Percentiles rank a stretch among this genome's conserved stretches.
phyloP scores from a whole-genome alignment of 2,329 filamentous ascomycete species.

The Ophiostoma sp. region DNA sequence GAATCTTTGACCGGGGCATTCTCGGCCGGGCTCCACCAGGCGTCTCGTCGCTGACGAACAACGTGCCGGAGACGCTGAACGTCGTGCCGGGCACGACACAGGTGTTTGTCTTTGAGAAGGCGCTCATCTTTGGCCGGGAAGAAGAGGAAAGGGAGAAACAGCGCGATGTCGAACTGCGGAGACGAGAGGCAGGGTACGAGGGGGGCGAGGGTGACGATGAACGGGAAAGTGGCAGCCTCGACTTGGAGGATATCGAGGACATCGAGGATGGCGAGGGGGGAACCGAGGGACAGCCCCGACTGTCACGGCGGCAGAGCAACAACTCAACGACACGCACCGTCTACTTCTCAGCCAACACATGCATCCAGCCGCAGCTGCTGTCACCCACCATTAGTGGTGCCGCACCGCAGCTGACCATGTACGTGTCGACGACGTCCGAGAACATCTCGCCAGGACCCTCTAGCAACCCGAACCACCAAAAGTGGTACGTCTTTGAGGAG shows the following conservation, averaged over 20 bases:
- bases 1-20: constrained; percentile 61
- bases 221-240: constrained; percentile 1
- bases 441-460: constrained; percentile 68
- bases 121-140: constrained; percentile 50
- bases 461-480: constrained; percentile 47
- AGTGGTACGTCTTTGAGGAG: constrained; percentile 56
- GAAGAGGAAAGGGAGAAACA: constrained; percentile 28
- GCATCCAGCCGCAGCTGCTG: constrained; percentile 67
- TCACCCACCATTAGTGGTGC: constrained; percentile 42
- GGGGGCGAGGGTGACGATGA: constrained; percentile 28
- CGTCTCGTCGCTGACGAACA: constrained; percentile 59
- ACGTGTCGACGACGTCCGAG: constrained; percentile 65
- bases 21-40: constrained; percentile 60
- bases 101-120: constrained; percentile 63
- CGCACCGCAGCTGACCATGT: constrained; percentile 75
- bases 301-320: constrained; percentile 30
- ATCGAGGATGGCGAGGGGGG: constrained; percentile 25
- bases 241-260: constrained; percentile 28
- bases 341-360: constrained; percentile 85
- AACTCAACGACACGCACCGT: constrained; percentile 52
- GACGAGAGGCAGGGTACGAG: constrained; percentile 28
- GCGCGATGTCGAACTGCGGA: constrained; percentile 31
- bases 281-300: background rate
- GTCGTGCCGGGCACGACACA: constrained; percentile 63
- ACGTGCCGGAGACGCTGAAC: constrained; percentile 60